Percentiles rank a stretch among this genome's conserved stretches.
These are phyloP conservation scores for Eurotiales sp. DNA, from an alignment of 2,329 filamentous ascomycete species.

Conservation along the genomic window DNA sequence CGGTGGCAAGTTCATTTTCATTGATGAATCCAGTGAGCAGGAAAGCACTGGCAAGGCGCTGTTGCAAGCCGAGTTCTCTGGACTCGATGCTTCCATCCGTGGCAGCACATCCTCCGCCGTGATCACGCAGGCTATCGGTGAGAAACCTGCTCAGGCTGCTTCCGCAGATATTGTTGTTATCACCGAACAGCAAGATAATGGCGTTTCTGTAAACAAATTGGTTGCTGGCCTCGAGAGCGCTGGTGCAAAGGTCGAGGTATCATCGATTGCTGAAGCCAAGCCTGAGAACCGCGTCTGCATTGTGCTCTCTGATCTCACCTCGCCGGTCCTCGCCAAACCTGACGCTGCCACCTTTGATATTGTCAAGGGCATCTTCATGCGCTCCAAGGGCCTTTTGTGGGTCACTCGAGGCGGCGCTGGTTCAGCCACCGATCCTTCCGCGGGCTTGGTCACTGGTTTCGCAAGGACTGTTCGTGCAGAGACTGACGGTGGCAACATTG, in stretches of 20 bases:
- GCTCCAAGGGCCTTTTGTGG: neutral
- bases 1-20: neutral
- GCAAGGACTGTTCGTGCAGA: slow-evolving; percentile 8
- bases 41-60: neutral
- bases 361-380: neutral
- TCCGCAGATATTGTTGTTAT: neutral
- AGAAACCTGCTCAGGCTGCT: neutral
- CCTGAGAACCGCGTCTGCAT: neutral
- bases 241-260: neutral
- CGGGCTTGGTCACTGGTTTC: slow-evolving; percentile 4
- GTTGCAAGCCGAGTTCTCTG: neutral
- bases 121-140: neutral
- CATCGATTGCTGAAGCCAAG: neutral
- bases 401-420: neutral
- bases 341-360: neutral
- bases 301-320: neutral
- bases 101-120: neutral
- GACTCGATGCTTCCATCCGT: neutral
- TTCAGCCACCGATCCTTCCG: neutral
- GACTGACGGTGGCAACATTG: neutral
- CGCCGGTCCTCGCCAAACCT: neutral
- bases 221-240: neutral
- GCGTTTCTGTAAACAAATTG: neutral
- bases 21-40: neutral
- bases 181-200: neutral